These are phyloP conservation scores for Blumeriella jaapii DNA, from an alignment of 2,329 filamentous ascomycete species.

Conservation along the genomic window DNA sequence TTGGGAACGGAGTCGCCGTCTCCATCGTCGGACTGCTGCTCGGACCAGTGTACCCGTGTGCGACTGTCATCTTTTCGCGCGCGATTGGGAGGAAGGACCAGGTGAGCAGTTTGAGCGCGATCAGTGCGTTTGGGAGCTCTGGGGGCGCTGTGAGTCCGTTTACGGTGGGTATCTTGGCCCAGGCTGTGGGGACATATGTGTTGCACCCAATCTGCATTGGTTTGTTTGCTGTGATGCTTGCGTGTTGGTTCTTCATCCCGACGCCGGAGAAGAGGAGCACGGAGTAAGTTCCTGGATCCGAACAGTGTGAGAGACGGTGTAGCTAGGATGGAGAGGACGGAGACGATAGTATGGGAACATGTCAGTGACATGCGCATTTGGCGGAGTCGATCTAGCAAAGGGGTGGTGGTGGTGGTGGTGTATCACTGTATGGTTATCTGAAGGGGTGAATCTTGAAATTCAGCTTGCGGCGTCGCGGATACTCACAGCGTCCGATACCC, in stretches of 20 bases:
- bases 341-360: too few species aligned
- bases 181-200: conserved; percentile 35
- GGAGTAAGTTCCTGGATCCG: conserved; percentile 36
- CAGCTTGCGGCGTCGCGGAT: too few species aligned
- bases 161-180: conserved; percentile 36
- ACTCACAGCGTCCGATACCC: too few species aligned
- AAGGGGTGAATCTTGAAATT: too few species aligned
- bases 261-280: conserved; percentile 41
- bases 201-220: conserved; percentile 49
- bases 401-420: too few species aligned
- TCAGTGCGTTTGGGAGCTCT: conserved; percentile 56
- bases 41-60: conserved; percentile 70
- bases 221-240: conserved; percentile 52
- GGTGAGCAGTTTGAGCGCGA: conserved; percentile 53
- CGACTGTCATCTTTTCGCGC: conserved; percentile 50
- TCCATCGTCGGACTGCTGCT: conserved; percentile 63
- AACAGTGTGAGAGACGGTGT: too few species aligned
- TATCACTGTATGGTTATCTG: too few species aligned
- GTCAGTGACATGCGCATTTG: too few species aligned
- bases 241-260: conserved; percentile 53
- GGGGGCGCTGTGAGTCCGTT: conserved; percentile 54
- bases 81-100: conserved; percentile 47
- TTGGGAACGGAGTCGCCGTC: conserved; percentile 56
- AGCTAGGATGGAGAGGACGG: too few species aligned
- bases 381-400: too few species aligned